Percentiles rank a stretch among this genome's conserved stretches.
These are phyloP conservation scores for Diplosphaera chodatii DNA, from an alignment of 139 green algal genomes.

Conservation along the genomic window DNA sequence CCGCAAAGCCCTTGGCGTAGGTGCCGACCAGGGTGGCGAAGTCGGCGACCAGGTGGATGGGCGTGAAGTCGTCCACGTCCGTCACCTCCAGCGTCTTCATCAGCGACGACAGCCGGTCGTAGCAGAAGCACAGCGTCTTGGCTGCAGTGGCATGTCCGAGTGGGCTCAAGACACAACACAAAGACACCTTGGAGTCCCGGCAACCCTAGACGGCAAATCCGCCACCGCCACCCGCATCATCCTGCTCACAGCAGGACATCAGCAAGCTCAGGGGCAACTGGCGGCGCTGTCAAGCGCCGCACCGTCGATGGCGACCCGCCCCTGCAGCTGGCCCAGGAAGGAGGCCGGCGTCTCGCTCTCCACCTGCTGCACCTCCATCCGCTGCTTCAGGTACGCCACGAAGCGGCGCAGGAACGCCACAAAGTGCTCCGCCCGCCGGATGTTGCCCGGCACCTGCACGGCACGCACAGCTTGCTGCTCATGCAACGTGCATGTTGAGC, in stretches of 20 bases:
- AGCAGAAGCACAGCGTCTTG: slow-evolving; percentile 86
- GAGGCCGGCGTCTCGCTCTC: slow-evolving; percentile 63
- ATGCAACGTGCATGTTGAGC: too few species aligned
- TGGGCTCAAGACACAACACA: too few species aligned
- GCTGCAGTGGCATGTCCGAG: slow-evolving; percentile 1
- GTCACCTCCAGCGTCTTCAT: slow-evolving; percentile 95
- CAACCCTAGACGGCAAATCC: too few species aligned
- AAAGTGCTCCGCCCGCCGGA: slow-evolving; percentile 94
- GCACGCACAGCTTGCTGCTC: not conserved
- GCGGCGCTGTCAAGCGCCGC: not conserved
- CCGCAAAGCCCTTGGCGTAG: slow-evolving; percentile 86
- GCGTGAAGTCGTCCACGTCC: slow-evolving; percentile 87
- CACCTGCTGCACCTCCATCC: slow-evolving; percentile 54
- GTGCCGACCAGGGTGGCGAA: slow-evolving; percentile 96
- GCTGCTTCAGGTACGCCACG: slow-evolving; percentile 70
- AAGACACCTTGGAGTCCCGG: too few species aligned
- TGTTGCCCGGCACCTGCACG: slow-evolving; percentile 79
- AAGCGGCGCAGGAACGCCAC: slow-evolving; percentile 92
- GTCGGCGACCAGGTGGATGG: slow-evolving; percentile 88
- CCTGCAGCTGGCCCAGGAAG: slow-evolving; percentile 75
- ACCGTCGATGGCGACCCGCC: slow-evolving; percentile 47
- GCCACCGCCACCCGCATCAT: too few species aligned
- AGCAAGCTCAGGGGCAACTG: too few species aligned
- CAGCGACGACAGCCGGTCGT: slow-evolving; percentile 89
- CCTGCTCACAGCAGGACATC: too few species aligned